phyloP scores from a whole-genome alignment of 2,329 filamentous ascomycete species.

The Paramyrothecium sp. region DNA sequence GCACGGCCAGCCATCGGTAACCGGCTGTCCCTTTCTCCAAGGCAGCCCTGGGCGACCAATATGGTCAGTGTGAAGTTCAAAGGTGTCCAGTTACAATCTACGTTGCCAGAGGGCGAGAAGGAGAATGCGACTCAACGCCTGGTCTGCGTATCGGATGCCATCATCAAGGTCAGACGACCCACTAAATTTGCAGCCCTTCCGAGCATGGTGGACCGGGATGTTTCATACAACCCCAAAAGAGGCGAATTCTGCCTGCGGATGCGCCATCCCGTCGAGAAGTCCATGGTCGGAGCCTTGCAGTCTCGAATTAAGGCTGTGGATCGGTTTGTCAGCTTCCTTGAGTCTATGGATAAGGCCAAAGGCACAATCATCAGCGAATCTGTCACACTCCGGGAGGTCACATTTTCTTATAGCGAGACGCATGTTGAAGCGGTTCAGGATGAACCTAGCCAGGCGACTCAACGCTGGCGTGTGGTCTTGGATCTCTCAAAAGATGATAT shows the following conservation, averaged over 20 bases:
- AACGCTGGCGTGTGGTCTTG: slow-evolving; percentile 53
- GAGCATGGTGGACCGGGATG: slow-evolving; percentile 56
- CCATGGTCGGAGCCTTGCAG: slow-evolving; percentile 58
- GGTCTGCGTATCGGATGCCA: slow-evolving; percentile 47
- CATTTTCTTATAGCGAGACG: slow-evolving; percentile 63
- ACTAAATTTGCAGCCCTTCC: slow-evolving; percentile 54
- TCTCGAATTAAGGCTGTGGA: slow-evolving; percentile 65
- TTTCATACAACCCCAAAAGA: slow-evolving; percentile 57
- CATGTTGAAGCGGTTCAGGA: slow-evolving; percentile 2
- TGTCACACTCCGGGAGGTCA: slow-evolving; percentile 60
- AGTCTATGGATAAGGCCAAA: slow-evolving; percentile 58
- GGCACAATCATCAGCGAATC: slow-evolving; percentile 56
- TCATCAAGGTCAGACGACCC: slow-evolving; percentile 53
- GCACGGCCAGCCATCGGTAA: slow-evolving; percentile 15
- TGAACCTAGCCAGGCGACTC: slow-evolving; percentile 3
- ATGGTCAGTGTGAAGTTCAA: slow-evolving; percentile 58
- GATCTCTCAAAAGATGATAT: slow-evolving; percentile 55
- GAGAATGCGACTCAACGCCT: slow-evolving; percentile 19
- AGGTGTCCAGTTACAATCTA: slow-evolving; percentile 32
- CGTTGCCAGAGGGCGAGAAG: slow-evolving; percentile 8
- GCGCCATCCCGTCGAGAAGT: slow-evolving; percentile 54
- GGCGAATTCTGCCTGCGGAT: slow-evolving; percentile 65
- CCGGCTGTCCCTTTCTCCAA: slow-evolving; percentile 15
- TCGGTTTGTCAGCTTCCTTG: slow-evolving; percentile 67
- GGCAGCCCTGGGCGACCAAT: slow-evolving; percentile 56